Evolutionary conservation across 371 early-diverging fungal genomes (phyloP).

Genomic region (Mortierella sp.): DNA sequence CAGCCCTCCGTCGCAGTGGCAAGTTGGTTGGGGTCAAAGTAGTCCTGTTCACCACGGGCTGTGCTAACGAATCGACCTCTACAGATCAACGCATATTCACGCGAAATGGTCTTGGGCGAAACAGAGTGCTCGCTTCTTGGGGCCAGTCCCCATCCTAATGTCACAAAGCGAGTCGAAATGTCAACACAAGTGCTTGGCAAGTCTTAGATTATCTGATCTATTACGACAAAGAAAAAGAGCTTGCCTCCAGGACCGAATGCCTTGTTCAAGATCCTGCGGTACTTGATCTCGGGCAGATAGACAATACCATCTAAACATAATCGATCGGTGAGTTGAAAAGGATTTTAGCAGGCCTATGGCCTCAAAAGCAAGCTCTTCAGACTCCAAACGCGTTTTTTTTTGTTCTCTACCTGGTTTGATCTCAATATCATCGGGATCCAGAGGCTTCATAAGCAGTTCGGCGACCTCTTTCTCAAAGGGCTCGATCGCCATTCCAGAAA

Average conservation of each 20-base stretch:
- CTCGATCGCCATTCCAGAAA: slow-evolving; percentile 75
- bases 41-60: slow-evolving; percentile 97
- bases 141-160: slow-evolving; percentile 84
- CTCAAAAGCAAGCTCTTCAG: too few species aligned
- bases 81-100: slow-evolving; percentile 93
- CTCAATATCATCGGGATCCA: slow-evolving; percentile 84
- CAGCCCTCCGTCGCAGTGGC: slow-evolving; percentile 93
- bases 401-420: slow-evolving; percentile 94
- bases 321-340: neutral
- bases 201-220: neutral
- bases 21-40: slow-evolving; percentile 76
- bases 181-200: neutral
- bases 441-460: slow-evolving; percentile 78
- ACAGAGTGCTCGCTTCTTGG: slow-evolving; percentile 93
- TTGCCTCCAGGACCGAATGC: slow-evolving; percentile 97
- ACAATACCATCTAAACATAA: slow-evolving; percentile 81
- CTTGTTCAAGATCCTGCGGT: slow-evolving; percentile 91
- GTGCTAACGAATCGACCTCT: slow-evolving; percentile 89
- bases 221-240: slow-evolving; percentile 7
- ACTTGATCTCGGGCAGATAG: slow-evolving; percentile 97
- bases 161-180: neutral
- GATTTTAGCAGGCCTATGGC: neutral
- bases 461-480: slow-evolving; percentile 78
- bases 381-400: too few species aligned
- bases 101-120: slow-evolving; percentile 78